Evolutionary conservation across 768 basidiomycete genomes (phyloP), one percentile per base, ranked within the genome.

Genomic region (Boletellus ananas): DNA sequence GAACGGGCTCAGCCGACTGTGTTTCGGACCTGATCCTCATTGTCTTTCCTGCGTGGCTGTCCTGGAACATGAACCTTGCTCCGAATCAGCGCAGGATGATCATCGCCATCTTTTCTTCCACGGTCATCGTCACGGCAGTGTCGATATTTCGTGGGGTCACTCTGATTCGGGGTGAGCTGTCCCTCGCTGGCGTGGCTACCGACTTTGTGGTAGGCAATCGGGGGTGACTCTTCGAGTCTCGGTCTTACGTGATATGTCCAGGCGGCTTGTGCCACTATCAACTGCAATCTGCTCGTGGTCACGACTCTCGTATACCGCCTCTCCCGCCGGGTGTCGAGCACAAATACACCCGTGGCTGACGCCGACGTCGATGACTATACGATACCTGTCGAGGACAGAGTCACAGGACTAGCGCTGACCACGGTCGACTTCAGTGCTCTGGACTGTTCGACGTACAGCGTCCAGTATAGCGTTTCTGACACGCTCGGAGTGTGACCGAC

Each of bases 261-360:
- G 64, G 45, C 45, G 3, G 60, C 58, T 20, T 45, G 29, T 25
- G 51, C 49, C 11, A 46, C 38, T 33, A 57, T 65, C 50, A 56
- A 42, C 29, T 63, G 61, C 16, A 61, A 59, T 38, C 27, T 63
- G 6, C 55, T 62, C 11, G 59, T 63, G 31, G 40, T 60, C 25
- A 55, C 40, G 31, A 63, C 57, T 5, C 43, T 51, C 21, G 6
- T 53, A 18, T 61, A 65, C 44, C 55, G 57, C 11, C 35, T 55
- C 37, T 41, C 37, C 34, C 55, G 35, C 18, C 29, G 41, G 7
- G 17, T 17, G 2, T 27, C 39, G 18, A 25, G 43, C 40, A 6
- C 47, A 7, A 25, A 31, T 13, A 12, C 4, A 6, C 2, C 35
- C 33, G 60, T 46, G 20, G 20, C 45, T 11, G 54, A 49, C 16